phyloP scores from a whole-genome alignment of 2,329 filamentous ascomycete species.

The Rosellinia necatrix region DNA sequence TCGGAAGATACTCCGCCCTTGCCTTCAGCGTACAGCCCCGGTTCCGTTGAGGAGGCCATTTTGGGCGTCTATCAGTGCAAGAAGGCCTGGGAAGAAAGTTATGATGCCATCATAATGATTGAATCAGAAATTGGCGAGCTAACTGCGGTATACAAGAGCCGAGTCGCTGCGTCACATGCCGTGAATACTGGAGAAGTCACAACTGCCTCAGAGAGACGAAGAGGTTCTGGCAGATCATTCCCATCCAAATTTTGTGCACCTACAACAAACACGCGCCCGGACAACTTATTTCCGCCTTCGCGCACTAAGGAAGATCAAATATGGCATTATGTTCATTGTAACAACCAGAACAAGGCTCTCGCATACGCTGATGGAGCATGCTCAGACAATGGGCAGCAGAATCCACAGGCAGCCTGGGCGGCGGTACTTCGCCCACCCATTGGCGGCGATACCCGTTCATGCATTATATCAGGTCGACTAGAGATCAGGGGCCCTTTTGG shows the following conservation, averaged over 20 bases:
- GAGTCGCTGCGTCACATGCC: slow-evolving; percentile 5
- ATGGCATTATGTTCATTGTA: slow-evolving; percentile 20
- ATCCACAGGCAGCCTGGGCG: slow-evolving; percentile 23
- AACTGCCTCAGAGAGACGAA: slow-evolving; percentile 16
- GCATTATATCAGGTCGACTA: slow-evolving; percentile 20
- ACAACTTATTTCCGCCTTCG: slow-evolving; percentile 18
- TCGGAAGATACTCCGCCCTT: slow-evolving; percentile 7
- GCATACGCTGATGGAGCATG: slow-evolving; percentile 25
- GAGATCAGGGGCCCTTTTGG: slow-evolving; percentile 25
- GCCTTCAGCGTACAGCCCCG: slow-evolving; percentile 11
- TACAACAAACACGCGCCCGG: slow-evolving; percentile 9
- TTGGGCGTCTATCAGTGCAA: slow-evolving; percentile 19
- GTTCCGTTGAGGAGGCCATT: slow-evolving; percentile 20
- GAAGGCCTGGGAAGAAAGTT: slow-evolving; percentile 25
- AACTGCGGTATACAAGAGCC: slow-evolving; percentile 10
- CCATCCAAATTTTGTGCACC: slow-evolving; percentile 19
- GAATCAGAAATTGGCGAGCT: slow-evolving; percentile 14
- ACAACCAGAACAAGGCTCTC: slow-evolving; percentile 19
- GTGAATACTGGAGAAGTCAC: slow-evolving; percentile 2
- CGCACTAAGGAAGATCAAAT: slow-evolving; percentile 5
- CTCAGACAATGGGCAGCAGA: slow-evolving; percentile 20
- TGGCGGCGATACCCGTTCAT: slow-evolving; percentile 13
- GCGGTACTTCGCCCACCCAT: slow-evolving; percentile 15
- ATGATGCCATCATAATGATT: slow-evolving; percentile 18
- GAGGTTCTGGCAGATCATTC: slow-evolving; percentile 22